Base-by-base conservation (phyloP, 1,284 basidiomycete species). In the Leccinum cinnamomeum region DNA sequence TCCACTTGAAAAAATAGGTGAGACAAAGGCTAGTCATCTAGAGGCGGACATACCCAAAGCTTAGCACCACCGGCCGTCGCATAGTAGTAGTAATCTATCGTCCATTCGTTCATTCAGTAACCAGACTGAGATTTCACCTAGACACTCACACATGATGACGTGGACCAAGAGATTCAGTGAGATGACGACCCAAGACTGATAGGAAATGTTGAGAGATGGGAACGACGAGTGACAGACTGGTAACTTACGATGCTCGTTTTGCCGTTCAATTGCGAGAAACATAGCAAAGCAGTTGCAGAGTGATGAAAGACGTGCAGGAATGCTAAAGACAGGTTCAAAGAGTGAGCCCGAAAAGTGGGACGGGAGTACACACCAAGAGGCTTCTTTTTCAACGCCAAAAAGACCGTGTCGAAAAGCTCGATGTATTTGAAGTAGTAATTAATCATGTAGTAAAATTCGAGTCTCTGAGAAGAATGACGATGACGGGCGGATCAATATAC, bases 241-340 rank as follows among this genome's bases (percentile, higher is more conserved):
- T 12, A 30, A 77, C 89, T 68, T 76, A 94, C 92, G 65, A 97
- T 88, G 68, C 92, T 93, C 57, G 95, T 96, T 76, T 86, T 85
- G 73, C 97, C 96, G 70, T 97, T 91, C 66, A 99, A 84, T 80
- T 99, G 96, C 61, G 90, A 89, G 77, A 89, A 98, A 81, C 97
- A 98, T 64, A 99, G 83, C 60, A 97, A 78, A 63, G 97, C 97
- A 61, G 97, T 98, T n/a, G 96, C 97, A 65, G 96, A 94, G 82
- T 98, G 97, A 78, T 98, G 97, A 84, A 97, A 98, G 69, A 98
- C 96, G 77, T 99, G 97, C 67, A 99, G 81, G 82, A 98, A 98
- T 64, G 92, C 92, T 97, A 71, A 37, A 48, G 58, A 23, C 6
- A 44, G 18, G 53, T 30, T 41, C 23, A 20, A 41, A 20, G 7